Base-by-base conservation (phyloP, 495 filamentous ascomycete species). In the Podospora australis region DNA sequence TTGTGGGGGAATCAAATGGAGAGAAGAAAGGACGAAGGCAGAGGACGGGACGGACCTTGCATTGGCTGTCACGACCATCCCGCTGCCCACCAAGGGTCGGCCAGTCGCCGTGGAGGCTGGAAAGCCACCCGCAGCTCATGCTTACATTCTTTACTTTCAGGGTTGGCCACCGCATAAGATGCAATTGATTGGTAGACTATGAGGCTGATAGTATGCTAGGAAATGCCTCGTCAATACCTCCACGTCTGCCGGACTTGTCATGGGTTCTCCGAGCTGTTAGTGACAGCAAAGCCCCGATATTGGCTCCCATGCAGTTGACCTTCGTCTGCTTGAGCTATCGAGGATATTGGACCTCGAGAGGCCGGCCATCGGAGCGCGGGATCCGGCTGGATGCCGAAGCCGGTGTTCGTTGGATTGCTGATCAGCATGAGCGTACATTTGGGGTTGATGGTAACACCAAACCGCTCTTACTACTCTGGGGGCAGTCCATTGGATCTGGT, bases 331-430 rank as follows among this genome's bases (percentile, higher is more conserved):
- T 88, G 17, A 88, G 84, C 24, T 88, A 87, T 56, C 79, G 84
- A 46, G 84, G 84, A 17, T 91, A 84, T 59, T 91, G 87, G 88
- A 88, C 76, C 13, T 90, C 84, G 2, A 72, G 74, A 2, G 86
- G 88, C 13, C 71, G 80, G 3, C 73, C 82, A 6, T 80, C 82
- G 3, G 81, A 88, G 57, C 64, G 59, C 3, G 86, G 85, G 1
- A 78, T 90, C 38, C 73, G 80, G 45, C 63, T 68, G 17, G 87
- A 89, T 62, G 73, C 81, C 1, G 67, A 73, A 39, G 82, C 82
- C 6, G 76, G 81, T 34, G 63, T 83, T 39, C 50, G 65, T n/a
- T 80, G 75, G 70, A 74, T 79, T 28, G 65, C 64, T 23, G 48
- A 76, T 48, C 40, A 62, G 29, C 65, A 67, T 34, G 46, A 56